Evolutionary conservation across 495 filamentous ascomycete genomes (phyloP), one percentile per base, ranked within the genome.

Genomic region (Venustampulla echinocandica): DNA sequence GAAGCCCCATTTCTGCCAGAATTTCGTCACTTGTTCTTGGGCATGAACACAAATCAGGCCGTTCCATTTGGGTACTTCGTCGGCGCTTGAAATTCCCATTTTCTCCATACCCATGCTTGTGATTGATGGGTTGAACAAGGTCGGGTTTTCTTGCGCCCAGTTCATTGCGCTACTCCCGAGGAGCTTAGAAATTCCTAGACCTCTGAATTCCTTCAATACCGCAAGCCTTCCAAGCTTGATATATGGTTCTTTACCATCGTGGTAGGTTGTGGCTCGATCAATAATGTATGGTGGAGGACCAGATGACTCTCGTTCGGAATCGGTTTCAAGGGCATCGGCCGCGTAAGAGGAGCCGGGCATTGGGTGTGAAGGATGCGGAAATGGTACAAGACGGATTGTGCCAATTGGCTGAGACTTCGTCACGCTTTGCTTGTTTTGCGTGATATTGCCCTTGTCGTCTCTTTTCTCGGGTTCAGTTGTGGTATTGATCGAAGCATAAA

Each of bases 151-250:
- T 38, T 53, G 55, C 27, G 82, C 79, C 77, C 82, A 95, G 22
- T 60, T 57, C 21, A 84, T 48, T 4, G 79, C 80, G 4, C 66
- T 71, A 39, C 77, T 69, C 42, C 89, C 70, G 23, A 95, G 64
- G 53, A 76, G 63, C 34, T 69, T 63, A 3, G 74, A 78, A 18
- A 92, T 64, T 5, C 82, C 79, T 17, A 68, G 58, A 0, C 79
- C 77, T 13, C 89, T 75, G 55, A 76, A 87, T 30, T 71, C 64
- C 4, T 65, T 61, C 15, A 82, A 42, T 0, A 84, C 78, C 0
- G 87, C 84, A n/a, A 94, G 61, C 2, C 89, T 72, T 9, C 86
- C 84, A 1, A 94, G 64, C 60, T 87, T 88, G 43, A 90, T 63
- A 61, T 87, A 90, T 1, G 81, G 75, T 44, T 94, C 87, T 27